These are phyloP conservation scores for Alternaria dauci DNA, from an alignment of 2,329 filamentous ascomycete genomes.

Conservation along the genomic window DNA sequence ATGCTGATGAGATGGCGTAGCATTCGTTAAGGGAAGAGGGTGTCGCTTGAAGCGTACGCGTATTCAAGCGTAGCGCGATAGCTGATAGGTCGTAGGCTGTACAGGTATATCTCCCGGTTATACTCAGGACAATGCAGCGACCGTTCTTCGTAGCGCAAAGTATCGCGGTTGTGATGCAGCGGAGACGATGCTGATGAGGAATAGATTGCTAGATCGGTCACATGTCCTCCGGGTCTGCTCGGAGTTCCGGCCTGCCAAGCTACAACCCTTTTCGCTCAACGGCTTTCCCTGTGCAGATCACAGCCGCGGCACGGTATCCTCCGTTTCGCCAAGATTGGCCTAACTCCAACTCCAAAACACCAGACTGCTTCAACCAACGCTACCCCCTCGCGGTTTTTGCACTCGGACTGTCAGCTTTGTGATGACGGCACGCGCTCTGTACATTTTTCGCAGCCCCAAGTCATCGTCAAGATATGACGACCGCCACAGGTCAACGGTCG, in stretches of 20 bases:
- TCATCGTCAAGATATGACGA: background rate
- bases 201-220: background rate
- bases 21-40: background rate
- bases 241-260: background rate
- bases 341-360: background rate
- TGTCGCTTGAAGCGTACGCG: background rate
- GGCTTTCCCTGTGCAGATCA: slow-evolving; percentile 3
- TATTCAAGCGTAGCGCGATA: background rate
- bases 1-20: background rate
- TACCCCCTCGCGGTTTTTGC: background rate
- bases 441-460: background rate
- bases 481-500: background rate
- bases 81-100: background rate
- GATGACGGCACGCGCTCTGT: background rate
- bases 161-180: background rate
- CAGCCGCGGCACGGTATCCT: background rate
- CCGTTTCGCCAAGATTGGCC: background rate
- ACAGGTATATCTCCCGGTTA: background rate
- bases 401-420: background rate
- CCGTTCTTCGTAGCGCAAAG: background rate
- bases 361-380: background rate
- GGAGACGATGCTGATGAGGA: background rate
- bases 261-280: background rate
- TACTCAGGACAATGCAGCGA: background rate
- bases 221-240: background rate